phyloP scores from a whole-genome alignment of 768 basidiomycete genomes.

The Fistulinella prunicolor region DNA sequence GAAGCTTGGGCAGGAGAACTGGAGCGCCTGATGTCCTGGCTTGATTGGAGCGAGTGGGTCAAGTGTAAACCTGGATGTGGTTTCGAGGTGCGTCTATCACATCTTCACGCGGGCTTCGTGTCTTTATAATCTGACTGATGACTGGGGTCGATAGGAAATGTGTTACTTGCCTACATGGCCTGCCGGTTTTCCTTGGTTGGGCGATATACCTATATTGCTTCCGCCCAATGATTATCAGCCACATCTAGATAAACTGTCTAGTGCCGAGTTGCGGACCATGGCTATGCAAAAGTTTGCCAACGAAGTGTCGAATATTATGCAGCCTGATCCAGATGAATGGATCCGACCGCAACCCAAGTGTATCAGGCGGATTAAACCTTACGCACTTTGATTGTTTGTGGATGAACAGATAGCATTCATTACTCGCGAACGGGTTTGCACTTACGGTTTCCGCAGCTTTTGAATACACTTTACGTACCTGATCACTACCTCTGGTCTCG shows the following conservation, averaged over 20 bases:
- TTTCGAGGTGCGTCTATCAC: constrained; percentile 37
- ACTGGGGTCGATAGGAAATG: constrained; percentile 15
- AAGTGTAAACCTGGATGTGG: constrained; percentile 46
- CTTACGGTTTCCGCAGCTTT: background rate
- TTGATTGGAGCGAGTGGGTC: constrained; percentile 53
- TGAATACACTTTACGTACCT: too few species aligned
- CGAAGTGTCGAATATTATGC: background rate
- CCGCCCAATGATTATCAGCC: background rate
- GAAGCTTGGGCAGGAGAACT: constrained; percentile 36
- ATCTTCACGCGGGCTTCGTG: background rate
- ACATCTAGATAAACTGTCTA: background rate
- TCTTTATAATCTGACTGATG: too few species aligned
- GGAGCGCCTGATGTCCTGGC: constrained; percentile 43
- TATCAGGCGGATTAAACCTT: constrained; percentile 11
- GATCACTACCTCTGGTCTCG: too few species aligned
- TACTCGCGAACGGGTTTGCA: too few species aligned
- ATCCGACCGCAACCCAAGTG: constrained; percentile 22
- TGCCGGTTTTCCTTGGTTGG: constrained; percentile 5
- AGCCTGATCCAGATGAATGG: constrained; percentile 14
- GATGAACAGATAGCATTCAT: too few species aligned
- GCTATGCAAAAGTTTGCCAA: background rate
- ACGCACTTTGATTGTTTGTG: background rate
- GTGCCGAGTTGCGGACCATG: background rate
- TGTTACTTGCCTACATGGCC: constrained; percentile 30
- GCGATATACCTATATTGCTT: background rate